Percentiles rank a stretch among this genome's conserved stretches.
phyloP scores from a whole-genome alignment of 2,329 filamentous ascomycete genomes.

The Ascochyta clinopodiicola region DNA sequence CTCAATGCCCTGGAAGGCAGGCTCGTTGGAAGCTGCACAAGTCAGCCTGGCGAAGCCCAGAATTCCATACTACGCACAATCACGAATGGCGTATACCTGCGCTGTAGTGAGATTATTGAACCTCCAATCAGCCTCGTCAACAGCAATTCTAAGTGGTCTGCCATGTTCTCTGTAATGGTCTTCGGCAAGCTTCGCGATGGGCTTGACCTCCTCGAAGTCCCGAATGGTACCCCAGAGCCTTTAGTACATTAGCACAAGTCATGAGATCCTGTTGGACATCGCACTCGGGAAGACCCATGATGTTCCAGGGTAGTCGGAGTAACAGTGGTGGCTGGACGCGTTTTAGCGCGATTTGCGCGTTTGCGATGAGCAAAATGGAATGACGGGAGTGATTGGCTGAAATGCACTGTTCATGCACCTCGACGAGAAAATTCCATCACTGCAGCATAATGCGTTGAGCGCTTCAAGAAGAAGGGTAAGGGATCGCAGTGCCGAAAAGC shows the following conservation, averaged over 20 bases:
- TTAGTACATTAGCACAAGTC: not conserved
- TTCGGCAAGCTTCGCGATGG: conserved; percentile 48
- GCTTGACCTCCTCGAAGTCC: conserved; percentile 39
- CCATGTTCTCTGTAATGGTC: conserved; percentile 44
- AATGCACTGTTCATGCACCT: not conserved
- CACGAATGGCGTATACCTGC: conserved; percentile 45
- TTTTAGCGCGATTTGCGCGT: conserved; percentile 1
- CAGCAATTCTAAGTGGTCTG: conserved; percentile 50
- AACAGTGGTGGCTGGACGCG: not conserved
- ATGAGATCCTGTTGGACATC: no score
- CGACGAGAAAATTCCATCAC: not conserved
- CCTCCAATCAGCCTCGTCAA: conserved; percentile 54
- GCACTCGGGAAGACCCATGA: conserved; percentile 35
- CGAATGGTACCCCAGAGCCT: conserved; percentile 49
- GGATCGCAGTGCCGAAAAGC: no score
- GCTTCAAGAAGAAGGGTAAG: no score
- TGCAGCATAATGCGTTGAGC: no score
- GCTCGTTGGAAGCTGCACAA: conserved; percentile 31
- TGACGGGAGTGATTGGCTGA: not conserved
- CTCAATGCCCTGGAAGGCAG: conserved; percentile 51
- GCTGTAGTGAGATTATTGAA: conserved; percentile 51
- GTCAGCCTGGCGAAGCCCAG: not conserved
- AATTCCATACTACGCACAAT: conserved; percentile 30
- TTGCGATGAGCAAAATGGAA: not conserved
- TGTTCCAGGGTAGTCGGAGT: no score